Conservation (phyloP, 2,329 filamentous ascomycete genomes). For the Fusarium beomiforme region DNA sequence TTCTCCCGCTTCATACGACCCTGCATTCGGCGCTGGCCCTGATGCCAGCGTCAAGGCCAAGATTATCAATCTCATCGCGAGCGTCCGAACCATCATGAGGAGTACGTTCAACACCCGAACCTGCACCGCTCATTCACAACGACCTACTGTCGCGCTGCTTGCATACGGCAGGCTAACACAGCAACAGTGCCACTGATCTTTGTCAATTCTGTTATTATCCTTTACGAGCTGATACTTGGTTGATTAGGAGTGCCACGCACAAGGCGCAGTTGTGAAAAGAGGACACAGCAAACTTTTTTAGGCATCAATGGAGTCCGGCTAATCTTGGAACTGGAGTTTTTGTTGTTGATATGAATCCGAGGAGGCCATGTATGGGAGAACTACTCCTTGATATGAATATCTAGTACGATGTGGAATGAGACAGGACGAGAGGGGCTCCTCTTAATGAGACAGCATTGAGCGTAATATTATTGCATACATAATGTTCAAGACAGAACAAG, state of each 20-base stretch:
- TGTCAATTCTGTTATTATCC: slow-evolving; percentile 83
- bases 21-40: slow-evolving; percentile 78
- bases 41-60: slow-evolving; percentile 87
- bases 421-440: not conserved
- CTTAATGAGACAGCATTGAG: not conserved
- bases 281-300: slow-evolving; percentile 30
- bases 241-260: slow-evolving; percentile 51
- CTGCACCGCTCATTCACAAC: not conserved
- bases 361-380: not conserved
- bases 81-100: slow-evolving; percentile 90
- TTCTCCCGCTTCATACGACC: slow-evolving; percentile 75
- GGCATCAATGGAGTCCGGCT: slow-evolving; percentile 36
- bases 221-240: slow-evolving; percentile 82
- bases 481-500: not conserved
- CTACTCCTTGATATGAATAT: slow-evolving; percentile 9
- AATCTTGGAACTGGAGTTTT: slow-evolving; percentile 32
- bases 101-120: slow-evolving; percentile 60
- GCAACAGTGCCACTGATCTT: slow-evolving; percentile 81
- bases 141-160: not conserved
- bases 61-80: slow-evolving; percentile 88
- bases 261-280: slow-evolving; percentile 16
- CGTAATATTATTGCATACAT: not conserved
- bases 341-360: slow-evolving; percentile 20
- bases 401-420: not conserved
- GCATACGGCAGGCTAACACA: slow-evolving; percentile 10